These are phyloP conservation scores for Aspergillus mulundensis DNA, from an alignment of 495 filamentous ascomycete species.

Conservation along the genomic window DNA sequence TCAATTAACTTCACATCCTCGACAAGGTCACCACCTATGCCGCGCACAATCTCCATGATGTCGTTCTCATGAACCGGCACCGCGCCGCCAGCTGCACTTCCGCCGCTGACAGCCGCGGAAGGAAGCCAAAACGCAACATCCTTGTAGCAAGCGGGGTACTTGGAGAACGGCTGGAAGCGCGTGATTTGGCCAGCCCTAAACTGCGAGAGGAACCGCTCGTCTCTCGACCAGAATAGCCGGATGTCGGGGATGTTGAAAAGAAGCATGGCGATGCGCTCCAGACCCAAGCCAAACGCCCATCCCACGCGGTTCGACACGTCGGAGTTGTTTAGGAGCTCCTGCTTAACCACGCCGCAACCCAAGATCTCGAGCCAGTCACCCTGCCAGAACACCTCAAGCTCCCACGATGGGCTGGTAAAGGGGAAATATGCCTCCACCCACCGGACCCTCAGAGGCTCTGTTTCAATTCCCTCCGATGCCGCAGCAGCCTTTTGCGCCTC, in stretches of 20 bases:
- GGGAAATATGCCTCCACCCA: constrained; percentile 98
- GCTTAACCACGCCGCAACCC: constrained; percentile 86
- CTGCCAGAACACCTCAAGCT: constrained; percentile 92
- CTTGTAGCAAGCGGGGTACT: constrained; percentile 79
- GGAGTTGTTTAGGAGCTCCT: constrained; percentile 72
- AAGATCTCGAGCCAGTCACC: constrained; percentile 93
- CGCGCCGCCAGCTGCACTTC: constrained; percentile 50
- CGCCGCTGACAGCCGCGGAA: constrained; percentile 38
- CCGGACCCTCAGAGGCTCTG: constrained; percentile 73
- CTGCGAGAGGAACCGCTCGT: constrained; percentile 76
- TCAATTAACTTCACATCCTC: constrained; percentile 84
- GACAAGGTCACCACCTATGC: constrained; percentile 72
- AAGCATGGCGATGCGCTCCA: constrained; percentile 94
- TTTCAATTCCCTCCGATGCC: constrained; percentile 39
- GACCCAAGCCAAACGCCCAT: constrained; percentile 93
- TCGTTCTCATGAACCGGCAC: constrained; percentile 85
- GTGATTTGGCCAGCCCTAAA: constrained; percentile 66
- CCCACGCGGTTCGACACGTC: constrained; percentile 71
- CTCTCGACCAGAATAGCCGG: constrained; percentile 91
- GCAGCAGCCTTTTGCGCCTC: constrained; percentile 66
- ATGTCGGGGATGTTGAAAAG: constrained; percentile 95
- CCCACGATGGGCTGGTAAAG: constrained; percentile 92
- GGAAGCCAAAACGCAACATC: constrained; percentile 93
- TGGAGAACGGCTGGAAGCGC: constrained; percentile 81
- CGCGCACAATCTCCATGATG: constrained; percentile 88